Evolutionary conservation across 331 rosid genomes (phyloP), one percentile per base, ranked within the genome.

Genomic region (Malus hybrid): DNA sequence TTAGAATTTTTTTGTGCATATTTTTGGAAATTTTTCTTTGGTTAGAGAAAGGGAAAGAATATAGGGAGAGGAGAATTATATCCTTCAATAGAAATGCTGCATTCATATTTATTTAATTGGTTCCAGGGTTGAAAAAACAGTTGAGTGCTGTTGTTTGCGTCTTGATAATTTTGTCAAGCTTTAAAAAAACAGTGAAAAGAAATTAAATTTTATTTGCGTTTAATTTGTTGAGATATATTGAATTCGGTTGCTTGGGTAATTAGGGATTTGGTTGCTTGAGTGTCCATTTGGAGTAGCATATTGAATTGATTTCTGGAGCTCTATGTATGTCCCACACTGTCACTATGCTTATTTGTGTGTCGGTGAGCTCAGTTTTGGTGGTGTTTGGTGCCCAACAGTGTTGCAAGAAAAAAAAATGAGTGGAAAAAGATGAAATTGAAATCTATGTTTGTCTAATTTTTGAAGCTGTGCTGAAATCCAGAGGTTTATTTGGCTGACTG

Each of bases 181-280:
- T 29, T 29, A 29, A 29, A 29, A 29, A 29, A 29, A 29, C 31
- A 29, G 31, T 29, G 31, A 29, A 29, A 29, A 29, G 1, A 29
- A 29, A 29, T 24, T 24, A 24, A 24, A 24, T 61, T 61, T 6
- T 24, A 24, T 61, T 62, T 42, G 79, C 73, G 76, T 77, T 85
- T 83, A 83, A 82, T 80, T 75, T 39, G 31, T 71, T 46, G 70
- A 82, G 93, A 86, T 89, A 93, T 84, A 72, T 76, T 61, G 4
- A 64, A 75, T 73, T 72, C 67, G 66, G 27, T 77, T 81, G 81
- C 80, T 77, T 71, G 59, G 36, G 6, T 81, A 46, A 67, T 65
- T 62, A 34, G 74, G 42, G 77, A 54, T 33, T 69, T 56, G 70
- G 80, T 65, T 82, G 62, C 34, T 48, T 28, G 46, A 15, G 76